Base-by-base conservation (phyloP, 305 asterid species). In the Solanum hybrid region DNA sequence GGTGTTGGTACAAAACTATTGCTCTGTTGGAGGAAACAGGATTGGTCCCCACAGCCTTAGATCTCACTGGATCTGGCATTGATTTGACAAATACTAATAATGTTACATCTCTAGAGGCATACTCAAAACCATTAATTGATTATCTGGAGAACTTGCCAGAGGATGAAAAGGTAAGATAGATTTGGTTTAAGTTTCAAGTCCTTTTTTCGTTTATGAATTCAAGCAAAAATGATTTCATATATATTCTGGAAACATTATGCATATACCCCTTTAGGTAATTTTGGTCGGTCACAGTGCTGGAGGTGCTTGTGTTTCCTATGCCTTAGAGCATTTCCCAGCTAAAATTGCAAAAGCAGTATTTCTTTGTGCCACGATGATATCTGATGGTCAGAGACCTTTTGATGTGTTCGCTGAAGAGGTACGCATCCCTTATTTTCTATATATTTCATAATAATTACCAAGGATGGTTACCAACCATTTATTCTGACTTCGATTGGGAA, bases 1-100 rank as follows among this genome's bases (percentile, higher is more conserved):
- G 99, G 99, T 97, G 99, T 95, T 97, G 99, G 99, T 97, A 96
- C 89, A 97, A 96, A 93, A 96, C 90, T 89, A 96, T 96, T 64
- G 99, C 99, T 80, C 92, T 94, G 18, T 93, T 96, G 67, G 98
- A 97, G 93, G 99, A 97, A 93, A 87, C 95, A 28, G 99, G 99
- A 89, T 92, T 97, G 87, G 79, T 80, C 86, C 98, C 99, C 0
- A 86, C 92, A 24, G 98, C 98, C 79, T 93, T 97, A 89, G 99
- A 97, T 92, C 98, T 97, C 86, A 93, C 95, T 4, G 99, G 99
- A 89, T 96, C 98, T 46, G 99, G 99, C 71, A 97, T 97, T 90
- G 92, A 95, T 92, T 89, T 93, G 88, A 94, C 94, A 5, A 96
- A 96, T 87, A 91, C 97, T 13, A 96, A 96, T 89, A 91, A 93